Evolutionary conservation across 2,329 filamentous ascomycete species (phyloP), one percentile per base, ranked within the genome.

Genomic region (Xylariaceae sp.): DNA sequence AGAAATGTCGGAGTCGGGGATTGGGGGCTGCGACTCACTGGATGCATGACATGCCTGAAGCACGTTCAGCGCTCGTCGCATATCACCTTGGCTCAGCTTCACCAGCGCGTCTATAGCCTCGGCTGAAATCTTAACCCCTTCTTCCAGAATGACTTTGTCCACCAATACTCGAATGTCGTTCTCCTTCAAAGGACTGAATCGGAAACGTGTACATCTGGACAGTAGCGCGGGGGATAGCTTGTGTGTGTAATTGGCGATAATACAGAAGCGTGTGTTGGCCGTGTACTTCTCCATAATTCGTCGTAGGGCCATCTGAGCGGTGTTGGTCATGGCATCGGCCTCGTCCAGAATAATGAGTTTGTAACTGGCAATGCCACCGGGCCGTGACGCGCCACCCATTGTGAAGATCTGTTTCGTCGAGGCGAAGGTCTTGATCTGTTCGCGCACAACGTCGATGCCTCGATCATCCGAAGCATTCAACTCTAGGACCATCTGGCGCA

Each of bases 231-330:
- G 93, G 12, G 91, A 96, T 40, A 99, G 86, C 75, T 99, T 99
- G 79, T 99, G 95, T 26, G 95, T 95, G 75, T 99, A 99, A 77
- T 99, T 99, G 66, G 95, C 95, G 66, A 99, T 98, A 71, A 99
- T 91, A 77, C 93, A 98, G 77, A 99, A 99, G 50, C 95, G 83
- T 2, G 95, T 97, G 77, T 99, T 99, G 57, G 90, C 90, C 0
- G 95, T 99, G 78, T 99, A 99, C 77, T 96, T 96, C 72, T 99
- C 95, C 95, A 99, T 99, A 70, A 99, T 98, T 46, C 95, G 82
- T 60, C 95, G 85, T 52, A 99, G 80, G 0, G 95, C 95, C 93
- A 99, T 99, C 75, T 99, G 95, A 5, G 95, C 95, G 0, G 93
- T 96, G 51, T 91, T 89, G n/a, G 95, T 99, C 95, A 99, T 99